Base-by-base conservation (phyloP, 106 monocot species). In the Dactylorhiza incarnata region DNA sequence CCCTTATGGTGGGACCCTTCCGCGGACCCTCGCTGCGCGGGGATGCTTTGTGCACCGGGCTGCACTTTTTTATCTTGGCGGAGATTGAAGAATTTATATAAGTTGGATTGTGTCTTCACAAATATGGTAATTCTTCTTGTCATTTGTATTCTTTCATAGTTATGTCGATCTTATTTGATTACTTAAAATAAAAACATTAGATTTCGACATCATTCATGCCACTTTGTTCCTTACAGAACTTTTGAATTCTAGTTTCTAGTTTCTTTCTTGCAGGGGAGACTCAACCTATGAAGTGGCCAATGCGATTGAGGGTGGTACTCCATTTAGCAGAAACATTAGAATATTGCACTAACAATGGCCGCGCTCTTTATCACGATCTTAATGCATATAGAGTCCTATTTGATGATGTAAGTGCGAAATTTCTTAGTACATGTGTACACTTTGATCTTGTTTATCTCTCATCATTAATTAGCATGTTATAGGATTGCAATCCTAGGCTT, bases 401-500 rank as follows among this genome's bases (percentile, higher is more conserved):
- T 79, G 85, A 85, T 82, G 81, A 78, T 61, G 85, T 85, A 45
- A 49, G 79, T 75, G 6, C 68, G 13, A 56, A 19, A 49, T 46
- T 69, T 69, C 55, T 49, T 45, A 12, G 45, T 23, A 45, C 10
- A 56, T 74, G 43, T 43, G 48, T 76, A 55, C 17, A 15, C 2
- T 22, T 10, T 20, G 19, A 49, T 52, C 44, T 65, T 78, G 15
- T 75, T 65, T 54, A 23, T 62, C 48, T 73, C 47, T 56, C 44
- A 67, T 54, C 71, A 22, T 73, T 51, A 6, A 55, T 51, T 66
- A 65, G 37, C 29, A 25, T 73, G 52, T 68, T 83, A 45, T 73
- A 87, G 87, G 87, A 82, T 59, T 81, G 84, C 70, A 74, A 87
- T 66, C 87, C 87, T 37, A 84, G 84, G 63, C 84, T 87, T 73